Conservation (phyloP, 169 alveolate species). For the Plasmodium reichenowi region DNA sequence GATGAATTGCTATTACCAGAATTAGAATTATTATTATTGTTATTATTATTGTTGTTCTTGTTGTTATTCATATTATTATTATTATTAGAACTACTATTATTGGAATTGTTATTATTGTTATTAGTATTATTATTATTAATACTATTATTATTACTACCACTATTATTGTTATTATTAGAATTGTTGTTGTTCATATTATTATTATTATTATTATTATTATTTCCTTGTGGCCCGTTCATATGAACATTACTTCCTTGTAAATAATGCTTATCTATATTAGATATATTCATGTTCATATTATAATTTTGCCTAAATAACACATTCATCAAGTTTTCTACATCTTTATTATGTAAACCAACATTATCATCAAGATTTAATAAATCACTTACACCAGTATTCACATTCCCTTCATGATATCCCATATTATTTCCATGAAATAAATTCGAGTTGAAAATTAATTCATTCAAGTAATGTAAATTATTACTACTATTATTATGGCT, state of each 20-base stretch:
- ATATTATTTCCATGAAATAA: constrained; percentile 9
- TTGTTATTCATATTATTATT: neutral
- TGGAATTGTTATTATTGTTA: neutral
- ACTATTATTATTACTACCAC: neutral
- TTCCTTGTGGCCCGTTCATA: neutral
- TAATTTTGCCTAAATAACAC: constrained; percentile 61
- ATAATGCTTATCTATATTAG: constrained; percentile 38
- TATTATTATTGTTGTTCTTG: neutral
- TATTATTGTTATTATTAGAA: neutral
- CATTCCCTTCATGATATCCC: constrained; percentile 22
- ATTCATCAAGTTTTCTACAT: constrained; percentile 38
- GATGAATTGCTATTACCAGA: constrained; percentile 12
- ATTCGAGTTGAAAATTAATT: constrained; percentile 50
- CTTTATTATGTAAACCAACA: constrained; percentile 55
- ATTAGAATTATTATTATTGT: constrained; percentile 7
- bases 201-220: constrained; percentile 10
- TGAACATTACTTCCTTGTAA: constrained; percentile 1
- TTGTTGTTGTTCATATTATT: constrained; percentile 8
- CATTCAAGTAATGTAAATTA: constrained; percentile 55
- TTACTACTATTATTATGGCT: neutral
- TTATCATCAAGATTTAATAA: constrained; percentile 36
- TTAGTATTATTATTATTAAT: constrained; percentile 6
- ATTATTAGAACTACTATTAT: neutral
- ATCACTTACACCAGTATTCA: constrained; percentile 17
- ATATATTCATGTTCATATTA: constrained; percentile 36